These are phyloP conservation scores for Daldinia decipiens DNA, from an alignment of 495 filamentous ascomycete species.

Conservation along the genomic window DNA sequence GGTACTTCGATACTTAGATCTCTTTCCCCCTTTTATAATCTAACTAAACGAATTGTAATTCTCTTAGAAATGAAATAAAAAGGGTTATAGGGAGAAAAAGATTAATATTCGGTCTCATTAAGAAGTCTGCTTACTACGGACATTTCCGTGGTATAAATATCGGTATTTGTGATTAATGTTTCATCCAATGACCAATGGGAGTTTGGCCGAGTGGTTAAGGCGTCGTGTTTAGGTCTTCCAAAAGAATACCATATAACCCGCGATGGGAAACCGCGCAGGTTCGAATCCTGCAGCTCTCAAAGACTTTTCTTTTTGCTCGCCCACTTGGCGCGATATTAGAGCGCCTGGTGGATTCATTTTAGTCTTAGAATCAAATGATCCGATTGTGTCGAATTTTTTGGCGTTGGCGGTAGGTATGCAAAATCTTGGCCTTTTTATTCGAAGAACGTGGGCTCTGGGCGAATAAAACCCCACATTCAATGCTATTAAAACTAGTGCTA, in stretches of 20 bases:
- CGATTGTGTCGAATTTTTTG: background rate
- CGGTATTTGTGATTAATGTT: background rate
- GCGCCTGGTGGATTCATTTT: background rate
- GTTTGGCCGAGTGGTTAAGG: constrained; percentile 64
- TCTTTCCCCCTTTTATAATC: no score
- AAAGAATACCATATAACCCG: constrained; percentile 40
- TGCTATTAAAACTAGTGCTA: no score
- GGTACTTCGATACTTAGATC: no score
- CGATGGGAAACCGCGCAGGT: constrained; percentile 56
- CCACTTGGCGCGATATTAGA: background rate
- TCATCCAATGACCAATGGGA: constrained; percentile 32
- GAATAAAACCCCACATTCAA: background rate
- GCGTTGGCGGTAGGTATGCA: background rate
- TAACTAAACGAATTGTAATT: no score
- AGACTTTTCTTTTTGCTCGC: background rate
- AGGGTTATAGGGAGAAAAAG: background rate
- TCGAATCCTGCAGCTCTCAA: constrained; percentile 58
- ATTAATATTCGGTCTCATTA: background rate
- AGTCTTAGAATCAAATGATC: background rate
- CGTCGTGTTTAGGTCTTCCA: constrained; percentile 60
- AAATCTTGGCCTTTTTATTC: background rate
- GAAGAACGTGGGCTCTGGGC: background rate
- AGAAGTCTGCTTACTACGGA: background rate
- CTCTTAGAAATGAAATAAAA: background rate
- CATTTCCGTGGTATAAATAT: background rate